Evolutionary conservation across 768 basidiomycete genomes (phyloP).

Genomic region (Amyloporia xantha): DNA sequence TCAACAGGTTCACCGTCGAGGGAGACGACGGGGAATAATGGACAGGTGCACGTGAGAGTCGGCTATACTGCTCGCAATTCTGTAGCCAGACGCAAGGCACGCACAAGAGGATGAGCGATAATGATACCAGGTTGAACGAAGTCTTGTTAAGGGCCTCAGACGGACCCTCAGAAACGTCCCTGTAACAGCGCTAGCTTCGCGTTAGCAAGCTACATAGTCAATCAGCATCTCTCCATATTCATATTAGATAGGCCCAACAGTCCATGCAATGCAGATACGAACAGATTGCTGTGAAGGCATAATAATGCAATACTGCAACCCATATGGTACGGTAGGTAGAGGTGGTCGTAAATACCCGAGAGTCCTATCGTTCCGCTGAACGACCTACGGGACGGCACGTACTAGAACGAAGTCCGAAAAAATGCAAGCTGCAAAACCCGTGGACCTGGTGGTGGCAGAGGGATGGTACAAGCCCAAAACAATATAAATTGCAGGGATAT

Average conservation of each 20-base stretch:
- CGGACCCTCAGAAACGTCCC: too few relatives aligned
- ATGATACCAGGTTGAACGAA: too few relatives aligned
- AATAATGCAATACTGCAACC: not conserved
- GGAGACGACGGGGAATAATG: too few relatives aligned
- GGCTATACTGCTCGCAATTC: too few relatives aligned
- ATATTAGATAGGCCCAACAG: slow-evolving; percentile 4
- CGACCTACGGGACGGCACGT: not conserved
- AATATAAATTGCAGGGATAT: slow-evolving; percentile 23
- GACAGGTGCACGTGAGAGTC: too few relatives aligned
- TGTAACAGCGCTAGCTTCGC: too few relatives aligned
- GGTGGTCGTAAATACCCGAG: not conserved
- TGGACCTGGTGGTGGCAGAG: not conserved
- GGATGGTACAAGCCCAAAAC: slow-evolving; percentile 3
- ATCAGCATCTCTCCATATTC: not conserved
- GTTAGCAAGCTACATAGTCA: not conserved
- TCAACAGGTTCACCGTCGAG: too few relatives aligned
- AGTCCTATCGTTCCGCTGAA: not conserved
- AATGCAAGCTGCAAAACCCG: not conserved
- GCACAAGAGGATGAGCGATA: not conserved
- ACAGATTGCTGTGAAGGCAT: slow-evolving; percentile 4
- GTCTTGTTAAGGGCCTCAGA: too few relatives aligned
- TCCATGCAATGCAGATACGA: slow-evolving; percentile 2
- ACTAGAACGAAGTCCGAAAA: not conserved
- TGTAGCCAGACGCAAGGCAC: not conserved
- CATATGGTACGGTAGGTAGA: slow-evolving; percentile 2